Conservation (phyloP, 106 monocot species). For the Dendrobium huoshanense region DNA sequence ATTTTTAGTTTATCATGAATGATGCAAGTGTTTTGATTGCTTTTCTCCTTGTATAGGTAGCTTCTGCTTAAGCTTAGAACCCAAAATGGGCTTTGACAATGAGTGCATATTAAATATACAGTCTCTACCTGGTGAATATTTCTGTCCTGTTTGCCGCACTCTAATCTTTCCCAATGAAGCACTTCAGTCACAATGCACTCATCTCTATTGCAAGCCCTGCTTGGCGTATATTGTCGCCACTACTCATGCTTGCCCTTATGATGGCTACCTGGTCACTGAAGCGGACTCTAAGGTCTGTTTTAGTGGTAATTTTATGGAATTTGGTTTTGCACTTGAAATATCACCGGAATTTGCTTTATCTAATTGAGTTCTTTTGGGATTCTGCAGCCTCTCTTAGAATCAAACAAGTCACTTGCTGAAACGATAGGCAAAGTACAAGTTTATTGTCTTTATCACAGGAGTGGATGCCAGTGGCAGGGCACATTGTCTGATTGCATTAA, state of each 20-base stretch:
- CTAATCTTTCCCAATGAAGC: slow-evolving; percentile 87
- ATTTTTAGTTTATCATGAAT: not conserved
- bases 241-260: slow-evolving; percentile 89
- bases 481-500: slow-evolving; percentile 64
- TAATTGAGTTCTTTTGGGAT: not conserved
- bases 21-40: not conserved
- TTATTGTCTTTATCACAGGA: slow-evolving; percentile 79
- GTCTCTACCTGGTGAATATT: slow-evolving; percentile 95
- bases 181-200: slow-evolving; percentile 83
- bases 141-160: slow-evolving; percentile 95
- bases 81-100: slow-evolving; percentile 87
- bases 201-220: slow-evolving; percentile 94
- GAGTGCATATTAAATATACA: slow-evolving; percentile 88
- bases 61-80: not conserved
- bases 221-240: slow-evolving; percentile 84
- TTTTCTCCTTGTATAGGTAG: slow-evolving; percentile 2
- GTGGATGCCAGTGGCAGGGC: slow-evolving; percentile 95
- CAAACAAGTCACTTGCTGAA: slow-evolving; percentile 67
- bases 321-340: not conserved
- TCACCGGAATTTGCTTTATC: not conserved
- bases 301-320: not conserved
- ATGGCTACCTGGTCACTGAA: slow-evolving; percentile 92
- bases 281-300: slow-evolving; percentile 75
- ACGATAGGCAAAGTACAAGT: slow-evolving; percentile 73
- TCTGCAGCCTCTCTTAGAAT: slow-evolving; percentile 70